Base-by-base conservation (phyloP, 2,329 filamentous ascomycete species). In the Graphilbum sp. region DNA sequence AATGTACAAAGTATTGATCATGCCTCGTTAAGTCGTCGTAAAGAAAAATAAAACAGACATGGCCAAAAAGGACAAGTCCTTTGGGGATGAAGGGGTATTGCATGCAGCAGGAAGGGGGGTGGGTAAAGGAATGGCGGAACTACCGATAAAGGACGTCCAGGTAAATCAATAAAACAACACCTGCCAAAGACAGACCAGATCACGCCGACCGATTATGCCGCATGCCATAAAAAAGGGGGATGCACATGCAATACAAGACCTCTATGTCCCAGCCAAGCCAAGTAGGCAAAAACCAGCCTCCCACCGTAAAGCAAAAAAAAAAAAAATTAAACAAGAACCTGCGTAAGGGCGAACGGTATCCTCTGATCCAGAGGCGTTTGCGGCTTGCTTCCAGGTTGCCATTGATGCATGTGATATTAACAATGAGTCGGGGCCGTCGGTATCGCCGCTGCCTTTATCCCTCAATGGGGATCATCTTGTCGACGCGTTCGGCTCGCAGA, bases 11-110 rank as follows among this genome's bases (percentile, higher is more conserved):
- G 27, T 9, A 29, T 29, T 29, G 27, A 41, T 45, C 43, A 37
- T 43, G 36, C 40, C 43, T 45, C 43, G 32, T 45, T 35, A 39
- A 36, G 35, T 45, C 43, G 16, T 45, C 37, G 41, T 32, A 32
- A 29, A 5, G 15, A 29, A 29, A 36, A 34, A 23, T n/a, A 30
- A 3, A 32, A 33, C 38, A 27, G 35, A 12, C 27, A 5, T 29
- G 27, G 11, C 27, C 10, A 5, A 12, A 12, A 10, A 29, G 27
- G 27, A 12, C 10, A n/a, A 12, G 11, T 29, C 27, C 27, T 29
- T 29, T n/a, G n/a, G 27, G 15, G 13, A n/a, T n/a, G 8, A 11
- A 24, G 13, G 27, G 15, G 27, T 29, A 29, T 29, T 13, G 27
- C 27, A n/a, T n/a, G 13, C 7, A 29, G 15, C 7, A 9, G 13